Evolutionary conservation across 352 stramenopile genomes (phyloP), one percentile per base, ranked within the genome.

Genomic region (Phytophthora citrophthora): DNA sequence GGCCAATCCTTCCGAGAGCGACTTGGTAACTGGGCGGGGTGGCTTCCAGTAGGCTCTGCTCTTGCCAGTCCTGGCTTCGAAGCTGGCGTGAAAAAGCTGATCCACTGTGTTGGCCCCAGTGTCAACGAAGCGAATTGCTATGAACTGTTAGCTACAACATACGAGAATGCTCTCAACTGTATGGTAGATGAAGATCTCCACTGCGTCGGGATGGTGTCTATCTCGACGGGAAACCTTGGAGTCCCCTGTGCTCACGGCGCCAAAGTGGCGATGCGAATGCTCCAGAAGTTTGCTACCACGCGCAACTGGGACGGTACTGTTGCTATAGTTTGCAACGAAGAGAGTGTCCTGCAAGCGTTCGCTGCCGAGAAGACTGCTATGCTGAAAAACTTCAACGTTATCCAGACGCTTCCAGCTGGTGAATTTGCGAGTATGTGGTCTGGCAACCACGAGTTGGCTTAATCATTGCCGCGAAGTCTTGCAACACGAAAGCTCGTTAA

Each of bases 171-270:
- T 5, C 63, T 86, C 62, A 69, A 52, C 24, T 59, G 68, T 0
- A 64, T 72, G 15, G 43, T 79, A 24, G 58, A 77, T 5, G 76
- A 85, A 39, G 69, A 81, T 11, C 51, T 83, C 15, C 29, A 45
- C 26, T 89, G 79, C 45, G 59, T 91, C 12, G 77, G 76, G 9
- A 71, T 89, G 27, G 70, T 77, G 24, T 91, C 82, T 26, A 87
- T 91, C 51, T 85, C 79, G 20, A 89, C 81, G 24, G 77, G 81
- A 5, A 83, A 71, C 43, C 54, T 88, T 32, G 73, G 73, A 7
- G 64, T 85, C 2, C 70, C 76, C 0, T 50, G 52, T 13, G 59
- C 57, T 16, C 15, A 67, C 16, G 69, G 57, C 18, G 74, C 77
- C 9, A 34, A 61, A 34, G 63, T 79, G 36, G 79, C 60, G 0